These are phyloP conservation scores for Pseudopyrenochaeta lycopersici DNA, from an alignment of 2,329 filamentous ascomycete genomes.

Conservation along the genomic window DNA sequence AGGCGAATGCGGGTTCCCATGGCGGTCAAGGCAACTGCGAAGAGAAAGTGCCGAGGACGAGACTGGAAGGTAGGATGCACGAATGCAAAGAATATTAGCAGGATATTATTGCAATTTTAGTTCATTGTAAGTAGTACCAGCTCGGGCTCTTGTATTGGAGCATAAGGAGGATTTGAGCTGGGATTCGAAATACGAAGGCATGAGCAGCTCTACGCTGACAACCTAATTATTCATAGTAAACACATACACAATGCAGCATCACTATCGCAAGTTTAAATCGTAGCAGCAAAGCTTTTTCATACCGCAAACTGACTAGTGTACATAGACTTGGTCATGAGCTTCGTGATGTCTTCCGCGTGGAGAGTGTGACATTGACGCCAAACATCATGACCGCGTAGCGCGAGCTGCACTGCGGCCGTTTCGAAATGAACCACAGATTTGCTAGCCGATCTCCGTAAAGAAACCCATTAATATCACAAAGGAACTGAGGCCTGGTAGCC, in stretches of 20 bases:
- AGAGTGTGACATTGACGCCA: constrained; percentile 33
- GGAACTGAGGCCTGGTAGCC: constrained; percentile 30
- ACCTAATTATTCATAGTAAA: constrained; percentile 1
- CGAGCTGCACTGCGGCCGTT: constrained; percentile 37
- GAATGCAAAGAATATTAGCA: neutral
- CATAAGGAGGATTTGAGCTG: constrained; percentile 9
- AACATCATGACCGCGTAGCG: constrained; percentile 42
- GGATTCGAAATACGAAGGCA: constrained; percentile 32
- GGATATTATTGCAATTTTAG: too few species aligned
- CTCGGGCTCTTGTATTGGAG: neutral
- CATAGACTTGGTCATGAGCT: constrained; percentile 45
- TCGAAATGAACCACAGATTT: constrained; percentile 33
- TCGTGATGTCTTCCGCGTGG: constrained; percentile 45
- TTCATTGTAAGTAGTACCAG: neutral
- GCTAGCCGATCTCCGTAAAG: constrained; percentile 35
- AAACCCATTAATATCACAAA: constrained; percentile 37
- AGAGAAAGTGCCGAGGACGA: neutral
- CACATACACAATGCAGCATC: neutral
- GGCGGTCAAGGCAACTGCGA: neutral
- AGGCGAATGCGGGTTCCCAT: neutral
- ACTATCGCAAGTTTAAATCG: neutral
- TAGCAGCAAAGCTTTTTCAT: constrained; percentile 40
- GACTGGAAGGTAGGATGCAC: too few species aligned
- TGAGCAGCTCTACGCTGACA: constrained; percentile 32
- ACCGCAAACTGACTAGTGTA: constrained; percentile 49